These are phyloP conservation scores for Pichia sp. DNA, from an alignment of 1,139 yeast species.

Conservation along the genomic window DNA sequence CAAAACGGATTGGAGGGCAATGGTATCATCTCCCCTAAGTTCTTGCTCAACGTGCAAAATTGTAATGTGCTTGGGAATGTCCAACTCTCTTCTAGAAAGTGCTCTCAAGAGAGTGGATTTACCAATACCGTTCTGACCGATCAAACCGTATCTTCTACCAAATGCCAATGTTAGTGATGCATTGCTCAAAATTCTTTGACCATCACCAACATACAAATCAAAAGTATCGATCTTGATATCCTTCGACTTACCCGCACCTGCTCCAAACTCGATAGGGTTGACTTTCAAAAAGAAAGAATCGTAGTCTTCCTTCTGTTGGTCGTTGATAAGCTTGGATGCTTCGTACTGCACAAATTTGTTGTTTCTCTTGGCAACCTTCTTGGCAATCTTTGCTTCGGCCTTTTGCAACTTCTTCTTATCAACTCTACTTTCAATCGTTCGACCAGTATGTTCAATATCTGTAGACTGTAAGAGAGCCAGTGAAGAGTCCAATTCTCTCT, in stretches of 20 bases:
- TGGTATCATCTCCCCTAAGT: constrained; percentile 84
- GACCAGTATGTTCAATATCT: constrained; percentile 87
- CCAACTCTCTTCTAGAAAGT: constrained; percentile 84
- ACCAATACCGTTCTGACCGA: constrained; percentile 99
- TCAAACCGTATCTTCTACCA: constrained; percentile 95
- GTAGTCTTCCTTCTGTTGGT: constrained; percentile 64
- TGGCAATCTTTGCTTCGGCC: constrained; percentile 95
- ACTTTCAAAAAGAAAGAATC: constrained; percentile 93
- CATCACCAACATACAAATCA: constrained; percentile 93
- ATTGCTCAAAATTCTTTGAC: constrained; percentile 86
- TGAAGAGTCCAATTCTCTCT: constrained; percentile 69
- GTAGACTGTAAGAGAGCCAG: constrained; percentile 71
- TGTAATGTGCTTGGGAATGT: constrained; percentile 91
- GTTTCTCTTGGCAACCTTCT: constrained; percentile 91
- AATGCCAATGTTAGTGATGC: constrained; percentile 81
- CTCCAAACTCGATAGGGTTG: constrained; percentile 88
- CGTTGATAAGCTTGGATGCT: constrained; percentile 80
- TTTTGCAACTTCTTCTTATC: constrained; percentile 95
- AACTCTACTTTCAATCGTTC: constrained; percentile 89
- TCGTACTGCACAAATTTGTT: constrained; percentile 86
- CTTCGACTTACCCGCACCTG: constrained; percentile 89
- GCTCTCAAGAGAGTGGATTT: constrained; percentile 91
- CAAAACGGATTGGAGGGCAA: constrained; percentile 86
- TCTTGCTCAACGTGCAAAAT: constrained; percentile 97
- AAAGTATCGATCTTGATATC: constrained; percentile 90